These are phyloP conservation scores for Amoebophrya sp. DNA, from an alignment of 169 alveolate genomes.

Conservation along the genomic window DNA sequence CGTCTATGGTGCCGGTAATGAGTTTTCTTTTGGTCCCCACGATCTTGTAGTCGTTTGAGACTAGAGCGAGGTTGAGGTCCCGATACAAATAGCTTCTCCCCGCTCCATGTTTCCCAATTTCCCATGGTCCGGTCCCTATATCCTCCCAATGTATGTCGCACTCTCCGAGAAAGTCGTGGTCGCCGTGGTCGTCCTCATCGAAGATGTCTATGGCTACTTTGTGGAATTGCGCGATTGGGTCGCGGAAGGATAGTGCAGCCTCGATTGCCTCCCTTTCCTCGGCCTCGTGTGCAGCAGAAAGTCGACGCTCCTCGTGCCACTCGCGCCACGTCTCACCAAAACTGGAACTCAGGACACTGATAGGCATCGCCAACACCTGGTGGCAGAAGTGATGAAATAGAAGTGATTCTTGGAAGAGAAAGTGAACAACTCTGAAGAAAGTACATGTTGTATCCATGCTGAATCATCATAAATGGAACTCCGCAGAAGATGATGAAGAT, in stretches of 20 bases:
- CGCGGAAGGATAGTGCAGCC: neutral
- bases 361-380: neutral
- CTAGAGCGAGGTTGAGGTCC: neutral
- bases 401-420: no score
- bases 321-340: neutral
- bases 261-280: neutral
- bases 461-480: no score
- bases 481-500: no score
- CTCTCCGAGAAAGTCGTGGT: neutral
- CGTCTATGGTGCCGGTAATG: neutral
- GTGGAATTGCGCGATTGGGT: neutral
- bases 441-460: no score
- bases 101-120: neutral
- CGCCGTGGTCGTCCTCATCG: neutral
- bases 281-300: neutral
- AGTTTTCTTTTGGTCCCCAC: neutral
- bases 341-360: neutral
- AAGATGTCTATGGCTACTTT: neutral
- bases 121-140: neutral
- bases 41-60: neutral
- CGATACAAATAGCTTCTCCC: neutral
- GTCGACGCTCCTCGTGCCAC: neutral
- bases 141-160: neutral
- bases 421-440: no score
- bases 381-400: no score